Evolutionary conservation across 345 rosid species (phyloP).

Genomic region (Aquilaria sinensis): DNA sequence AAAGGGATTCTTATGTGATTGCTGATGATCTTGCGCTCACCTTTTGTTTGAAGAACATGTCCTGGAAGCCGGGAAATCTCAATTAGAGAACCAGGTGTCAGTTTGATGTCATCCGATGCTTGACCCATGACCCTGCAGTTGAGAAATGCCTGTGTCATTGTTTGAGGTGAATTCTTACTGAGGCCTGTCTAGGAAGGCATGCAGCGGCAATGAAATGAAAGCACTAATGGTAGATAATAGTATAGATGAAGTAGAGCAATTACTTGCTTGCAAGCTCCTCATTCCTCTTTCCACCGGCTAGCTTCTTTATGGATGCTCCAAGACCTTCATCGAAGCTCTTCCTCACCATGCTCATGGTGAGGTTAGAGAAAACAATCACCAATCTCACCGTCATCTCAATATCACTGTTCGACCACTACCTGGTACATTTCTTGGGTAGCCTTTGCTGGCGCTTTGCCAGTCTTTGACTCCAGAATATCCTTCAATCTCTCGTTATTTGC

Average conservation of each 20-base stretch:
- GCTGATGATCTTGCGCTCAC: conserved; percentile 10
- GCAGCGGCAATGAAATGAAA: too few relatives aligned
- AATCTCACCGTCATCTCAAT: conserved; percentile 26
- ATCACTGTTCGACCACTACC: conserved; percentile 37
- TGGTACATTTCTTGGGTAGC: conserved; percentile 37
- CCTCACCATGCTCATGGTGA: conserved; percentile 40
- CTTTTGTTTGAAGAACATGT: conserved; percentile 30
- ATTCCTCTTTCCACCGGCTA: conserved; percentile 36
- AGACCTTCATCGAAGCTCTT: conserved; percentile 35
- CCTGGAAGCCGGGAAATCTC: conserved; percentile 44
- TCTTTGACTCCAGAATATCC: conserved; percentile 28
- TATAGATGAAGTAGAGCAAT: background rate
- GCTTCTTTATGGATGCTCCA: conserved; percentile 35
- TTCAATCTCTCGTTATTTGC: conserved; percentile 34
- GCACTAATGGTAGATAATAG: too few relatives aligned
- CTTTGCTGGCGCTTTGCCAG: conserved; percentile 29
- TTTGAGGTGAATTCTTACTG: background rate
- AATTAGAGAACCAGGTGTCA: conserved; percentile 36
- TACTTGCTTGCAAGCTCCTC: conserved; percentile 36
- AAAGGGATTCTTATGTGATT: background rate
- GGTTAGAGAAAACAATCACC: conserved; percentile 36
- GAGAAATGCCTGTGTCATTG: background rate
- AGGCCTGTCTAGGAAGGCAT: background rate
- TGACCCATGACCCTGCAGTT: conserved; percentile 35
- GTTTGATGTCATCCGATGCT: conserved; percentile 35